Evolutionary conservation across 2,329 filamentous ascomycete species (phyloP), one percentile per base, ranked within the genome.

Genomic region (Aspergillus floridensis): DNA sequence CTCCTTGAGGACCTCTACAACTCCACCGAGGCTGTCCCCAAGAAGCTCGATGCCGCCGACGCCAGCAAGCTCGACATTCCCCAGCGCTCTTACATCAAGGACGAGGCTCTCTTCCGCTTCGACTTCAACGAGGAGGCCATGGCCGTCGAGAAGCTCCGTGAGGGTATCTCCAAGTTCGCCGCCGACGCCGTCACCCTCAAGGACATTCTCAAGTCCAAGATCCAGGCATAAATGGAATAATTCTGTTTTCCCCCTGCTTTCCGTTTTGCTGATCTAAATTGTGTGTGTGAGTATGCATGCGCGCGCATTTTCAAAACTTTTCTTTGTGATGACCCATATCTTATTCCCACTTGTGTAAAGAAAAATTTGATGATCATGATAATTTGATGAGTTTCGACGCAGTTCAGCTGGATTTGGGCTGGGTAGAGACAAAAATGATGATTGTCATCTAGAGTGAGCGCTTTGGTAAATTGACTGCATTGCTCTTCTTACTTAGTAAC

Each of bases 81-180:
- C 83, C 96, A 92, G 90, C 91, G 90, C 84, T 82, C 82, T 59
- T 99, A 96, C 86, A 89, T 99, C 80, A 86, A 89, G 76, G 84
- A 95, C 80, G 95, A 99, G 86, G 73, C 92, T 56, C 74, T 80
- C 53, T 99, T 98, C 93, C 92, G 95, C 79, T 99, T 97, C 84
- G 90, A 93, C 81, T 96, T 99, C 88, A 99, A 99, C 86, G 95
- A 99, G 86, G 92, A 99, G 75, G 90, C 93, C 79, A 99, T 99
- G 95, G 95, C 91, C 65, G 92, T 96, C 68, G 93, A 98, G 89
- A 99, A 99, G 90, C 88, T 99, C 71, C 91, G 93, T 64, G 95
- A 99, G 83, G 95, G 95, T 81, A 99, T 99, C 85, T 96, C 91
- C 85, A 97, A 97, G 84, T 99, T 99, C 75, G 93, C 95, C 60